Evolutionary conservation across 257 asterid species (phyloP).

Genomic region (Cruciata laevipes): DNA sequence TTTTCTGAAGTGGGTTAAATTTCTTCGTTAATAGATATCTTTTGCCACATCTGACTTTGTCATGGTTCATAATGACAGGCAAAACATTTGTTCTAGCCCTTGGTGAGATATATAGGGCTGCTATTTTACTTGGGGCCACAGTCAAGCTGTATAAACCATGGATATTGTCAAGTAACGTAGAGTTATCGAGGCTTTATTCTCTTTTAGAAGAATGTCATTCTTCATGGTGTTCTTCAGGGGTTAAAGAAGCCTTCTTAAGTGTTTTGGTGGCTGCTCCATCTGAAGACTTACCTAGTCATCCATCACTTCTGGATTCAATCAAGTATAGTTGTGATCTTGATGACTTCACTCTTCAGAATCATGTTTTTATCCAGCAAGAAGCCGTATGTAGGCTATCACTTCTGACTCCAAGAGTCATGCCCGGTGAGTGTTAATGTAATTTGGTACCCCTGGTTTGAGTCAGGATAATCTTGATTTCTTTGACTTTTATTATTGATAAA

Average conservation of each 20-base stretch:
- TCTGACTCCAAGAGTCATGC: slow-evolving; percentile 42
- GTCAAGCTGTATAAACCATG: slow-evolving; percentile 70
- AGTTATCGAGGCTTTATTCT: slow-evolving; percentile 28
- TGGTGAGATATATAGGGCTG: slow-evolving; percentile 77
- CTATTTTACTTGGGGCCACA: slow-evolving; percentile 57
- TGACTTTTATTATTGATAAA: too few relatives aligned
- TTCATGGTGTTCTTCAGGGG: slow-evolving; percentile 57
- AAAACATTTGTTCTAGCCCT: slow-evolving; percentile 48
- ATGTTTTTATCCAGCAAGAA: slow-evolving; percentile 32
- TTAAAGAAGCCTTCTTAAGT: slow-evolving; percentile 52
- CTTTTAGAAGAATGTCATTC: slow-evolving; percentile 54
- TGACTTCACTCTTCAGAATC: slow-evolving; percentile 44
- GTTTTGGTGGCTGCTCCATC: slow-evolving; percentile 28
- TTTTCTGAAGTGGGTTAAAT: not conserved
- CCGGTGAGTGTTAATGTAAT: slow-evolving; percentile 36
- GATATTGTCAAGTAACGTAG: slow-evolving; percentile 37
- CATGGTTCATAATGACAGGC: slow-evolving; percentile 33
- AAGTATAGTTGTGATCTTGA: slow-evolving; percentile 44
- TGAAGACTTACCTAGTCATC: slow-evolving; percentile 14
- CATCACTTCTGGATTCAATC: slow-evolving; percentile 44
- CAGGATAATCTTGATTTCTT: not conserved
- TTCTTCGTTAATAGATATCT: too few relatives aligned
- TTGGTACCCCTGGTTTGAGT: not conserved
- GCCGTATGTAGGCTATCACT: slow-evolving; percentile 53
- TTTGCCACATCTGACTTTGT: not conserved